phyloP scores from a whole-genome alignment of 106 monocot species.

The Platanthera guangdongensis region DNA sequence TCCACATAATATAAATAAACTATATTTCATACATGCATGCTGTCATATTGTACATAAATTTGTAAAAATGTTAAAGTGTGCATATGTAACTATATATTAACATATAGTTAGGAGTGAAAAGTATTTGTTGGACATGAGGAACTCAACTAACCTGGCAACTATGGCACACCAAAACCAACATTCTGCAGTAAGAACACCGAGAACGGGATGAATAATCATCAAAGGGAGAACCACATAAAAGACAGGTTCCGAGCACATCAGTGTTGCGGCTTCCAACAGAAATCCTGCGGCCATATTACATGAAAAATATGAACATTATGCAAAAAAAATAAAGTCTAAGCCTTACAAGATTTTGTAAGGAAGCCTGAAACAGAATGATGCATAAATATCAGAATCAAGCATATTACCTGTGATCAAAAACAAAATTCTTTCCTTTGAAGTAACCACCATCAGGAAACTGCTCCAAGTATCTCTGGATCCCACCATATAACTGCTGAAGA shows the following conservation, averaged over 20 bases:
- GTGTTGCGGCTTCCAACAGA: conserved; percentile 70
- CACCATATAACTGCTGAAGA: conserved; percentile 65
- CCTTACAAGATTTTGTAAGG: not conserved
- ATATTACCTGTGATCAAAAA: conserved; percentile 89
- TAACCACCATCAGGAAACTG: conserved; percentile 92
- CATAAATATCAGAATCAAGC: not conserved
- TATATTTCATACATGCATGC: too few relatives aligned
- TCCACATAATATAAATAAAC: too few relatives aligned
- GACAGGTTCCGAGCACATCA: conserved; percentile 55
- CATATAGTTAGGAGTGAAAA: not conserved
- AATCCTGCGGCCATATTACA: conserved; percentile 36
- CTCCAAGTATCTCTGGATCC: conserved; percentile 92
- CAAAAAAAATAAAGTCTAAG: not conserved
- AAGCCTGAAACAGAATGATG: not conserved
- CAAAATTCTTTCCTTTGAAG: conserved; percentile 98
- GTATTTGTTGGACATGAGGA: not conserved
- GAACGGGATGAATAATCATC: conserved; percentile 90
- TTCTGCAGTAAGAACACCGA: conserved; percentile 69
- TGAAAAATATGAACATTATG: not conserved
- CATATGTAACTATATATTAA: not conserved
- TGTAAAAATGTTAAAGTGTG: not conserved
- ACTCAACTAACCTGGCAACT: conserved; percentile 47
- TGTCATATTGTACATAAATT: too few relatives aligned
- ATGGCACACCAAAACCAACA: conserved; percentile 77
- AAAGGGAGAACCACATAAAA: conserved; percentile 61